Evolutionary conservation across 2,329 filamentous ascomycete species (phyloP).

Genomic region (Xylaria hypoxylon): DNA sequence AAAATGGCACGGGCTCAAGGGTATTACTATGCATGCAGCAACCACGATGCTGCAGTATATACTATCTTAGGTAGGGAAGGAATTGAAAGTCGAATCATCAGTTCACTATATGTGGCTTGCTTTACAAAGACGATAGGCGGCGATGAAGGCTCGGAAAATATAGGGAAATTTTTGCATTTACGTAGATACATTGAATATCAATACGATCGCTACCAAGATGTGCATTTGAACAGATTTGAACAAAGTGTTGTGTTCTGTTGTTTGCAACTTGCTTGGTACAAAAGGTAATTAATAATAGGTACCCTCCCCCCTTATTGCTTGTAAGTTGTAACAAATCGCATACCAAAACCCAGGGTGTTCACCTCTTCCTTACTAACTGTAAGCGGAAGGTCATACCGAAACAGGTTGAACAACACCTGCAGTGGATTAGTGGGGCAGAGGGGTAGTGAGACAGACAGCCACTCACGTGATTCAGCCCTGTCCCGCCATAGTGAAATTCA

Average conservation of each 20-base stretch:
- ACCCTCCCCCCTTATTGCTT: too few relatives aligned
- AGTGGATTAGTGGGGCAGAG: conserved; percentile 16
- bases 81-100: conserved; percentile 11
- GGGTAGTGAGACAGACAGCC: neutral
- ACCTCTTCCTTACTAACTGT: conserved; percentile 20
- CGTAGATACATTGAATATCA: conserved; percentile 19
- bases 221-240: neutral
- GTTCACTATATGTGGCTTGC: neutral
- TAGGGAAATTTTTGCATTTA: conserved; percentile 12
- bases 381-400: conserved; percentile 31
- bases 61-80: neutral
- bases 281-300: too few relatives aligned
- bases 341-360: too few relatives aligned
- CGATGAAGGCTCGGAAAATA: conserved; percentile 4
- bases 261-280: neutral
- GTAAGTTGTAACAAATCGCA: too few relatives aligned
- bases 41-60: conserved; percentile 18
- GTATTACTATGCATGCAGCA: conserved; percentile 19
- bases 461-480: conserved; percentile 42
- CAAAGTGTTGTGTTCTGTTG: neutral
- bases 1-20: conserved; percentile 30
- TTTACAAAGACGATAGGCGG: neutral
- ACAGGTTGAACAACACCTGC: neutral
- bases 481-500: conserved; percentile 10
- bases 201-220: neutral